These are phyloP conservation scores for Gnomoniopsis smithogilvyi DNA, from an alignment of 2,329 filamentous ascomycete genomes.

Conservation along the genomic window DNA sequence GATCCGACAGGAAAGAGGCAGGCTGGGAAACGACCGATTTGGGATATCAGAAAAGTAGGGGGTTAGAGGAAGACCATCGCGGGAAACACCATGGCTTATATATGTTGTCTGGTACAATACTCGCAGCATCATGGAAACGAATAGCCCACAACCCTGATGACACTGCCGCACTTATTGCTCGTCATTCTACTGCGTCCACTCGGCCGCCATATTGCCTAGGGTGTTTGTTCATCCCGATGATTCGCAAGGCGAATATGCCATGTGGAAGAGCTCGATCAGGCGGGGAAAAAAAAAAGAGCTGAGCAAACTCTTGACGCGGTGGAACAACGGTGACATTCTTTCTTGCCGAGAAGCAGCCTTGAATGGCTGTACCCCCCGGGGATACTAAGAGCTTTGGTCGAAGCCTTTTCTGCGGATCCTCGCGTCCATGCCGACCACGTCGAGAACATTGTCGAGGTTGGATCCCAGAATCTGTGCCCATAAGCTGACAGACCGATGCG, in stretches of 20 bases:
- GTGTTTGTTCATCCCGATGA: slow-evolving; percentile 4
- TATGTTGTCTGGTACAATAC: slow-evolving; percentile 6
- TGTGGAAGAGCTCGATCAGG: background rate
- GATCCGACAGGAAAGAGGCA: slow-evolving; percentile 21
- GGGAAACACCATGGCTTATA: slow-evolving; percentile 16
- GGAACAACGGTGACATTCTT: slow-evolving; percentile 7
- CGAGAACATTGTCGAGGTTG: slow-evolving; percentile 7
- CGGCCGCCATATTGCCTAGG: background rate
- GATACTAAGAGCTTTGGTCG: background rate
- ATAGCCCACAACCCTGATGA: slow-evolving; percentile 6
- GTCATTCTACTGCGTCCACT: slow-evolving; percentile 1
- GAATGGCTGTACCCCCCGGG: background rate
- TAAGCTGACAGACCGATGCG: background rate
- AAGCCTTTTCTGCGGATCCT: background rate
- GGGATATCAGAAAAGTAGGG: slow-evolving; percentile 18
- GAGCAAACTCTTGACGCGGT: background rate
- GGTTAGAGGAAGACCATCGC: slow-evolving; percentile 2
- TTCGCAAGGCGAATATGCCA: background rate
- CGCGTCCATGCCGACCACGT: slow-evolving; percentile 8
- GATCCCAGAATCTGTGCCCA: background rate
- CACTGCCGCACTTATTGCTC: background rate
- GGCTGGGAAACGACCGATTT: slow-evolving; percentile 20
- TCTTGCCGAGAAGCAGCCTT: background rate
- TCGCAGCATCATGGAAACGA: background rate
- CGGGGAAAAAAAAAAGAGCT: background rate